phyloP scores from a whole-genome alignment of 768 basidiomycete genomes.

The Amylocystis lapponica region DNA sequence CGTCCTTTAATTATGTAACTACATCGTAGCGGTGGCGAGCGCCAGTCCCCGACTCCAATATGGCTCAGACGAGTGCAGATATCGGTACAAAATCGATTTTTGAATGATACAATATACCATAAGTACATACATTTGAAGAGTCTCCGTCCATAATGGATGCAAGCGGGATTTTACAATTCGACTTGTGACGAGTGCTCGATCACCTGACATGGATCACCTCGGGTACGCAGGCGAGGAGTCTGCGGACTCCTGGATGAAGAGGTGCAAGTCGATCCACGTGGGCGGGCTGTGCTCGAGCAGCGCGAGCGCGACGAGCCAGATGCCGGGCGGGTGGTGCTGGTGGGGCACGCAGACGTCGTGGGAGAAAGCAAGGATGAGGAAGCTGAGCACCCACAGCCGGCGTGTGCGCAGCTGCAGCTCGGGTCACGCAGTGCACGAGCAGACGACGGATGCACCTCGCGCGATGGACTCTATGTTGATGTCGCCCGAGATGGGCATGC shows the following conservation, averaged over 20 bases:
- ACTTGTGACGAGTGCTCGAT: too few relatives aligned
- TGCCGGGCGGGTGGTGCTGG: slow-evolving; percentile 9
- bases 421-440: background rate
- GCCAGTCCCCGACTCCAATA: too few relatives aligned
- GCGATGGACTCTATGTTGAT: slow-evolving; percentile 65
- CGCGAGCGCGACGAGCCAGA: slow-evolving; percentile 42
- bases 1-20: too few relatives aligned
- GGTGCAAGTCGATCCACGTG: slow-evolving; percentile 48
- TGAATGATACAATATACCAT: too few relatives aligned
- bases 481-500: slow-evolving; percentile 60
- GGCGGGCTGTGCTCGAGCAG: slow-evolving; percentile 53
- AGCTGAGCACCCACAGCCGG: slow-evolving; percentile 52
- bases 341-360: slow-evolving; percentile 1
- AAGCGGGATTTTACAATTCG: too few relatives aligned
- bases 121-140: too few relatives aligned
- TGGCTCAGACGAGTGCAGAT: too few relatives aligned
- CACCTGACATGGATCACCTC: too few relatives aligned
- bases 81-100: too few relatives aligned
- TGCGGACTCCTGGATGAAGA: slow-evolving; percentile 36
- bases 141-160: too few relatives aligned
- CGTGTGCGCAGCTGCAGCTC: slow-evolving; percentile 25
- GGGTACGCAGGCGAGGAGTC: slow-evolving; percentile 3
- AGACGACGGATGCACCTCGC: slow-evolving; percentile 28
- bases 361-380: slow-evolving; percentile 22
- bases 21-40: too few relatives aligned